Percentiles rank a stretch among this genome's conserved stretches.
phyloP scores from a whole-genome alignment of 2,329 filamentous ascomycete species.

The Sordariomycetes sp. region DNA sequence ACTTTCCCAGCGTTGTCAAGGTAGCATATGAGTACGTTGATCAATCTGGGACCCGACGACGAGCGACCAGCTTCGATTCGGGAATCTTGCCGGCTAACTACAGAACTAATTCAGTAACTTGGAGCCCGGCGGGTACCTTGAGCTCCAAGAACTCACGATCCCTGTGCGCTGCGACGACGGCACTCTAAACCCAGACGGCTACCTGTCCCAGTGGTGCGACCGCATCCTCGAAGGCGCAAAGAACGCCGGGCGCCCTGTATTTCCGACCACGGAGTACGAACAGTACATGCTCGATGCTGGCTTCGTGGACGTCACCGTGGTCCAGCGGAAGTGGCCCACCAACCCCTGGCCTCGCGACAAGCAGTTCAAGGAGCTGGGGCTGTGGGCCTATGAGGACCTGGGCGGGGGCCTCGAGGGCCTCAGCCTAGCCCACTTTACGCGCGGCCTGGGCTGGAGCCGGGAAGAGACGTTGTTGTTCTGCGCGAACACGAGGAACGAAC shows the following conservation, averaged over 20 bases:
- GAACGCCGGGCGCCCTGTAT: constrained; percentile 24
- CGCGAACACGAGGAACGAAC: constrained; percentile 15
- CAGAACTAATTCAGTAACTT: constrained; percentile 14
- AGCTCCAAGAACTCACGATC: constrained; percentile 35
- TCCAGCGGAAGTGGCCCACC: constrained; percentile 40
- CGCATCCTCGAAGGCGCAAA: constrained; percentile 27
- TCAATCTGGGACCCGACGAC: neutral
- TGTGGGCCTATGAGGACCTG: constrained; percentile 13
- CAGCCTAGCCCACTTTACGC: constrained; percentile 19
- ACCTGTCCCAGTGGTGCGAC: constrained; percentile 26
- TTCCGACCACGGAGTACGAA: constrained; percentile 20
- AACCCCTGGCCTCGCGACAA: constrained; percentile 41
- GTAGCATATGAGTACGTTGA: constrained; percentile 13
- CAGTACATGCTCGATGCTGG: constrained; percentile 33
- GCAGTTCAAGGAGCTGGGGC: constrained; percentile 28
- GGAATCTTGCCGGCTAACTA: neutral
- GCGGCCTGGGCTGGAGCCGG: constrained; percentile 17
- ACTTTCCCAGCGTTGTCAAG: constrained; percentile 20
- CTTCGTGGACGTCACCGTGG: constrained; percentile 43
- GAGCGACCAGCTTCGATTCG: neutral
- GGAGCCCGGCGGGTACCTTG: constrained; percentile 41
- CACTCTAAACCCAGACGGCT: constrained; percentile 25
- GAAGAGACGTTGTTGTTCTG: constrained; percentile 17
- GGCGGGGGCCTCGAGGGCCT: constrained; percentile 16
- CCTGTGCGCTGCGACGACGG: constrained; percentile 31